A percentile compares a stretch with the other conserved stretches of the same genome.
phyloP scores from a whole-genome alignment of 1,139 yeast genomes.

The Chernovozyma aurita region DNA sequence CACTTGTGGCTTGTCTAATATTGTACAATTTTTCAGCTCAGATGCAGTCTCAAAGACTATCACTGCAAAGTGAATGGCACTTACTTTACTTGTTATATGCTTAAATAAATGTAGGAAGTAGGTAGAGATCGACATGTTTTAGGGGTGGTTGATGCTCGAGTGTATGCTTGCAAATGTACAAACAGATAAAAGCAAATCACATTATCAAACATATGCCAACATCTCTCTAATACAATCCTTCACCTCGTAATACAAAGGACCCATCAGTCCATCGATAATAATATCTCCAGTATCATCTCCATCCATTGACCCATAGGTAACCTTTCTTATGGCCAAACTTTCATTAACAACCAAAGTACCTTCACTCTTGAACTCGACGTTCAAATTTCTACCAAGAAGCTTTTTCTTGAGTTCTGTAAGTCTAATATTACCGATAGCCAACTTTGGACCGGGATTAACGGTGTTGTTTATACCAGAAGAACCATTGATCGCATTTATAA shows the following conservation, averaged over 20 bases:
- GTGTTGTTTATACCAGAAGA: no score
- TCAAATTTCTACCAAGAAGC: slow-evolving; percentile 53
- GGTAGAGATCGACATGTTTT: no score
- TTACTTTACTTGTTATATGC: no score
- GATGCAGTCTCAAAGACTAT: no score
- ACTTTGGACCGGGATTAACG: slow-evolving; percentile 31
- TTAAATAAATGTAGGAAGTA: no score
- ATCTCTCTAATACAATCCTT: slow-evolving; percentile 71
- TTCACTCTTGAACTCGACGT: slow-evolving; percentile 89
- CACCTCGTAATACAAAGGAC: slow-evolving; percentile 74
- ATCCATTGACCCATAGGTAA: slow-evolving; percentile 40
- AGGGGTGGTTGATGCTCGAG: no score
- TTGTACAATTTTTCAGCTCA: no score
- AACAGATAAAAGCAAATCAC: no score
- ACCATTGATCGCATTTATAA: no score
- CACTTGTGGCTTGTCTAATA: no score
- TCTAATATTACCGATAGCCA: slow-evolving; percentile 86
- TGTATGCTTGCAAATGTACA: no score
- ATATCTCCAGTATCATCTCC: slow-evolving; percentile 70
- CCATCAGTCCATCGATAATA: slow-evolving; percentile 76
- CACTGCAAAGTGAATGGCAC: no score
- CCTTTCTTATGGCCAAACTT: slow-evolving; percentile 67
- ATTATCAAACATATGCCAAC: slow-evolving; percentile 72
- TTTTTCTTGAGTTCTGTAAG: slow-evolving; percentile 74
- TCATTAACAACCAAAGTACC: slow-evolving; percentile 88